Base-by-base conservation (phyloP, 768 basidiomycete species). In the Sistotremastrum niveocremeum region DNA sequence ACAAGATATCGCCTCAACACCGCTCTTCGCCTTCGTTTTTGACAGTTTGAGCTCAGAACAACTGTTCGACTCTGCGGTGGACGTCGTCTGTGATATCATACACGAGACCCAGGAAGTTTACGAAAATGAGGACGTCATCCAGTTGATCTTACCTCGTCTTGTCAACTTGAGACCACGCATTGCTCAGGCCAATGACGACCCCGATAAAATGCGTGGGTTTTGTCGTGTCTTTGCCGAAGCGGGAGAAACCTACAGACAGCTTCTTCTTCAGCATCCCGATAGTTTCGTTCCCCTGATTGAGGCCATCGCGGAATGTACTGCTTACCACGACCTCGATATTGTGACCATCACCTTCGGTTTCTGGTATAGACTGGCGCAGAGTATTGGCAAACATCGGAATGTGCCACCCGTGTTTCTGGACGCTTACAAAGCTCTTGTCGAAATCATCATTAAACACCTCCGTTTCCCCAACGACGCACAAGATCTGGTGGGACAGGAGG, bases 51-150 rank as follows among this genome's bases (percentile, higher is more conserved):
- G 70, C 3, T 81, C 81, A 3, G 86, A 93, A 11, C 75, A 79
- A 39, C 72, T 98, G n/a, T 98, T 98, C 59, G 95, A 99, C 55
- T 62, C 81, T 5, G 93, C 90, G 2, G 88, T 93, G 36, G 85
- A 95, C 49, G 81, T 87, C 34, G 72, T 98, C 48, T 93, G 88
- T 61, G 90, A 95, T 59, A 66, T 97, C 55, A 89, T 98, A 45
- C 95, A 98, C 62, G 95, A 99, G 62, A 98, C 95, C 0, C 93
- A 97, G 63, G 95, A 99, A 62, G 74, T 95, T 32, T 84, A 94
- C 49, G 94, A 97, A 32, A 91, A 89, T 57, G 86, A 93, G 78
- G 63, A 75, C 20, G 77, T 85, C 52, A 91, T 98, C 54, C 74
- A 95, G 57, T 69, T 81, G 49, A 81, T 99, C 47, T 80, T 98